Evolutionary conservation across 208 protist species (phyloP).

Genomic region (Pavlovales sp.): DNA sequence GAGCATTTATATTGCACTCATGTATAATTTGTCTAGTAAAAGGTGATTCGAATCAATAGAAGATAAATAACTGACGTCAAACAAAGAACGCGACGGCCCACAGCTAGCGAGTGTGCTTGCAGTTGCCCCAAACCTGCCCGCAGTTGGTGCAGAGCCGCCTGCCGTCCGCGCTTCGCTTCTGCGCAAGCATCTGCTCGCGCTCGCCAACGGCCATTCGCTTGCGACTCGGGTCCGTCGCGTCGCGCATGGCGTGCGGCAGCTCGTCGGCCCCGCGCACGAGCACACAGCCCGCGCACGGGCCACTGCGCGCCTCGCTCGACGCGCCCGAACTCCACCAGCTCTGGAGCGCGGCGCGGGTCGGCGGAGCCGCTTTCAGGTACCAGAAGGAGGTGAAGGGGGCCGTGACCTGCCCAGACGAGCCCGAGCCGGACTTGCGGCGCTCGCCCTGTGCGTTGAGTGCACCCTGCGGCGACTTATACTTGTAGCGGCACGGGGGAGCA

Average conservation of each 20-base stretch:
- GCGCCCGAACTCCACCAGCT: background rate
- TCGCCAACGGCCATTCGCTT: background rate
- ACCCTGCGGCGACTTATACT: background rate
- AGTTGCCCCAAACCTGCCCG: background rate
- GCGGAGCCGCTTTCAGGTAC: background rate
- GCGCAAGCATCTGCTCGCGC: background rate
- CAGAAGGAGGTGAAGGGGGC: background rate
- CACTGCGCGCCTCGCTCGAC: too few species aligned
- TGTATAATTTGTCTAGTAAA: too few species aligned
- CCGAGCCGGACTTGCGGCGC: background rate
- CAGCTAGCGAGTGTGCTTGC: background rate
- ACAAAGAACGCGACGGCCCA: too few species aligned
- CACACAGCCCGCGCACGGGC: background rate
- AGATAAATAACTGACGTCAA: too few species aligned
- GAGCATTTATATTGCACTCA: too few species aligned
- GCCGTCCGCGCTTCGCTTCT: background rate
- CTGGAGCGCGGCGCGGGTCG: background rate
- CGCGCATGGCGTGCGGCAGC: background rate
- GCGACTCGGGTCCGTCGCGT: background rate
- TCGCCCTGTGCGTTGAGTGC: background rate
- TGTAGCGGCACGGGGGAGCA: background rate
- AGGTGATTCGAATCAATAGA: too few species aligned
- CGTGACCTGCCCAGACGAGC: background rate
- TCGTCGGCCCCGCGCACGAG: background rate
- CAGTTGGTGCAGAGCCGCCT: background rate